These are phyloP conservation scores for Neocatenulostroma microsporum DNA, from an alignment of 2,329 filamentous ascomycete genomes.

Conservation along the genomic window DNA sequence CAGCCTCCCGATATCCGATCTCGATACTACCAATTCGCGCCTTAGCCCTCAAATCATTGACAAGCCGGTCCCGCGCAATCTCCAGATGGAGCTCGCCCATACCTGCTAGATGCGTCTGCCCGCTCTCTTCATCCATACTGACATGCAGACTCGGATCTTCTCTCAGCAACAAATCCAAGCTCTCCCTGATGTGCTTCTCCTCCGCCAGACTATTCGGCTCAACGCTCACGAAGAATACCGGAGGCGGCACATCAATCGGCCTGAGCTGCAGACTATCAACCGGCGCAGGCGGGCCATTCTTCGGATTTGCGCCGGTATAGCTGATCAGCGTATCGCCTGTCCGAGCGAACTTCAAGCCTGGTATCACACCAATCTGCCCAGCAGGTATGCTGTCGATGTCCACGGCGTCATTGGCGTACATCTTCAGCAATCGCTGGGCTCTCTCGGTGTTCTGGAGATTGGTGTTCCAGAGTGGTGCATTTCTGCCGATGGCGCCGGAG, in stretches of 20 bases:
- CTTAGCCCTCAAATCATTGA: constrained; percentile 82
- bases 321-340: constrained; percentile 88
- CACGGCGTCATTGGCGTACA: constrained; percentile 80
- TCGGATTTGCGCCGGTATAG: constrained; percentile 54
- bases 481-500: constrained; percentile 68
- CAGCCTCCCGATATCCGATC: constrained; percentile 86
- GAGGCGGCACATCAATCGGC: constrained; percentile 81
- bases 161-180: constrained; percentile 68
- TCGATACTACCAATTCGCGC: constrained; percentile 81
- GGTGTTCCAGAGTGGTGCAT: constrained; percentile 76
- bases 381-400: constrained; percentile 72
- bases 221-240: constrained; percentile 93
- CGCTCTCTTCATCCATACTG: constrained; percentile 76
- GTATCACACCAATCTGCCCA: constrained; percentile 90
- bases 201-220: constrained; percentile 72
- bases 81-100: constrained; percentile 97
- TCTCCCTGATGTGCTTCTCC: constrained; percentile 69
- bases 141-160: constrained; percentile 91
- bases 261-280: constrained; percentile 72
- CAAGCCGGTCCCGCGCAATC: constrained; percentile 78
- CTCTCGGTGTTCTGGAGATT: constrained; percentile 71
- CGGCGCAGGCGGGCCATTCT: constrained; percentile 57
- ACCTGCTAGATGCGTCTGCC: constrained; percentile 85
- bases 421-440: constrained; percentile 73
- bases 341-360: constrained; percentile 80